phyloP scores from a whole-genome alignment of 192 early-diverging fungal species.

The Backusella westeae region DNA sequence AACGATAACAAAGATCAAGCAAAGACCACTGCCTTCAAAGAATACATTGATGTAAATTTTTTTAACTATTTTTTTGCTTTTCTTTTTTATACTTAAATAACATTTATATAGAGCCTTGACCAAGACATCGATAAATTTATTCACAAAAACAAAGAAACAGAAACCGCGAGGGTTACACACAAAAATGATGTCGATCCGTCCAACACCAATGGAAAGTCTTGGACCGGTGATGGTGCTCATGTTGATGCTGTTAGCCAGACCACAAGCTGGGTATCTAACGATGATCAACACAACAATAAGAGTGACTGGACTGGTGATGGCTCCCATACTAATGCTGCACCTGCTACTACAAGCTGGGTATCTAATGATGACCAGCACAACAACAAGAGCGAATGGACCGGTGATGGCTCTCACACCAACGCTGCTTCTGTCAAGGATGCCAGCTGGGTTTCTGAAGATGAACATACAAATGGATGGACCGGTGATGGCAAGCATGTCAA shows the following conservation, averaged over 20 bases:
- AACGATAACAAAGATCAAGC: not conserved
- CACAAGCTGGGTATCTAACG: not conserved
- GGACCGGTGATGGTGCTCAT: not conserved
- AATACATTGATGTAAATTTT: conserved; percentile 11
- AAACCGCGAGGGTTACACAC: conserved; percentile 2
- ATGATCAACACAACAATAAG: not conserved
- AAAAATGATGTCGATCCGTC: conserved; percentile 8
- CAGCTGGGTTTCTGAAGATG: not conserved
- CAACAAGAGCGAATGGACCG: not conserved
- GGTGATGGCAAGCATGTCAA: not conserved
- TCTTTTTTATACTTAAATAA: not conserved
- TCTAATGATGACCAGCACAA: not conserved
- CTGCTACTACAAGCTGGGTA: not conserved
- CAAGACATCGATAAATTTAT: conserved; percentile 8
- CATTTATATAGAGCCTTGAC: conserved; percentile 1
- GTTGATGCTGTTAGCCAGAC: not conserved
- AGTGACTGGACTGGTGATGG: not conserved
- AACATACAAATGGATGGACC: not conserved
- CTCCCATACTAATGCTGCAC: not conserved
- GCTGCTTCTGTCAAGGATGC: not conserved
- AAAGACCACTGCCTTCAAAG: not conserved
- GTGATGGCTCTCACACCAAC: not conserved
- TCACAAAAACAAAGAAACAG: conserved; percentile 6
- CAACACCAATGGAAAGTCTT: not conserved
- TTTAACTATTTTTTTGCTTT: not conserved